Percentiles rank a stretch among this genome's conserved stretches.
Evolutionary conservation across 2,329 filamentous ascomycete species (phyloP).

Genomic region (Venturia asperata): DNA sequence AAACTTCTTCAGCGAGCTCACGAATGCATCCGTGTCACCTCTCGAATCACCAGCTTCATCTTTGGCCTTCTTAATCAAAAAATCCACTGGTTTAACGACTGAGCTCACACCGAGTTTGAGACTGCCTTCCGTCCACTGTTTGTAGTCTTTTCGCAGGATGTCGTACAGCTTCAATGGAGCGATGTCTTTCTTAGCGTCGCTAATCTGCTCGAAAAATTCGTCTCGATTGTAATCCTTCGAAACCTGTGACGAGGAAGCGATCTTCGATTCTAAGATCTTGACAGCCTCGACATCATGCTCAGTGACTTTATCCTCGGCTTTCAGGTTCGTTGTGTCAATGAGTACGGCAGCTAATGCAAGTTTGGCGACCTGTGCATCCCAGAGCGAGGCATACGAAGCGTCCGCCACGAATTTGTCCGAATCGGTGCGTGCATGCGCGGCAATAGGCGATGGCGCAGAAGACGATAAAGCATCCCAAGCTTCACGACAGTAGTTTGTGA

Average conservation of each 20-base stretch:
- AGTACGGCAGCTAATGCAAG: conserved; percentile 64
- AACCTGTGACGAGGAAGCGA: conserved; percentile 33
- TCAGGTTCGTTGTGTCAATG: conserved; percentile 42
- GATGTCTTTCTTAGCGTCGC: conserved; percentile 61
- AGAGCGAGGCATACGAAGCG: conserved; percentile 32
- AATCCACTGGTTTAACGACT: conserved; percentile 56
- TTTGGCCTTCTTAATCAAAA: conserved; percentile 50
- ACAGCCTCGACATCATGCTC: conserved; percentile 53
- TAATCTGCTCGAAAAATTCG: conserved; percentile 53
- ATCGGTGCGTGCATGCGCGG: conserved; percentile 36
- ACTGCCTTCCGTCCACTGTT: conserved; percentile 59
- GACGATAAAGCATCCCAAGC: conserved; percentile 50
- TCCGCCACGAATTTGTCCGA: conserved; percentile 30
- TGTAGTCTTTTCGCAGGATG: conserved; percentile 75
- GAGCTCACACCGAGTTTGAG: conserved; percentile 60
- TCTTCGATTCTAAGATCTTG: conserved; percentile 51
- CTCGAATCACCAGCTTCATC: conserved; percentile 28
- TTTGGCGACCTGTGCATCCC: conserved; percentile 54
- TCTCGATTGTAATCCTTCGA: conserved; percentile 45
- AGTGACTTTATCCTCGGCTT: conserved; percentile 54
- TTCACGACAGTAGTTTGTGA: conserved; percentile 52
- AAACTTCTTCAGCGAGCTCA: conserved; percentile 47
- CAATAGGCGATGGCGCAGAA: conserved; percentile 35
- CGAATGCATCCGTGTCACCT: conserved; percentile 35
- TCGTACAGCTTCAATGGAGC: conserved; percentile 54